Percentiles rank a stretch among this genome's conserved stretches.
These are phyloP conservation scores for Prunus davidiana DNA, from an alignment of 306 rosid species.

Conservation along the genomic window DNA sequence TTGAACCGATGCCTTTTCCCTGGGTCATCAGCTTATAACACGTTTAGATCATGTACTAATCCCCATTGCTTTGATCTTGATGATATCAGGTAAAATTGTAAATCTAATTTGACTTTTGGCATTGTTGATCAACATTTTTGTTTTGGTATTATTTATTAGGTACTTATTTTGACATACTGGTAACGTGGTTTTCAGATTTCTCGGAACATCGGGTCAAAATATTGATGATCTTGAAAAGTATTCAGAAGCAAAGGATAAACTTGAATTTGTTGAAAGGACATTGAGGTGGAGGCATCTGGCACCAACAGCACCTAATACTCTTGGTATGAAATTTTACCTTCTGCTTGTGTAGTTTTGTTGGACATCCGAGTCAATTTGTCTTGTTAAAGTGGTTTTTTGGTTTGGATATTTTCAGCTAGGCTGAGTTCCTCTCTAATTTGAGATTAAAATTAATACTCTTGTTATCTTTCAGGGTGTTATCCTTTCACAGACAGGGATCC, in stretches of 20 bases:
- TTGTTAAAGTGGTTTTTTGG: conserved; percentile 4
- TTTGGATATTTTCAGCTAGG: conserved; percentile 10
- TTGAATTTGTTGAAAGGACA: conserved; percentile 93
- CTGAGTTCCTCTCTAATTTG: conserved; percentile 14
- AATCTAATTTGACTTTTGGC: conserved; percentile 5
- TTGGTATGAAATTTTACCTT: conserved; percentile 47
- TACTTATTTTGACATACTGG: conserved; percentile 13
- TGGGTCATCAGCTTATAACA: conserved; percentile 82
- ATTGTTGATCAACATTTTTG: conserved; percentile 12
- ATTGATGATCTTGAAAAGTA: conserved; percentile 86
- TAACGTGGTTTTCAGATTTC: conserved; percentile 60
- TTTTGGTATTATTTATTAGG: conserved; percentile 14
- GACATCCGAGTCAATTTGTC: neutral
- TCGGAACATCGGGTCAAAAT: conserved; percentile 95
- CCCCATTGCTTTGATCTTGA: conserved; percentile 93
- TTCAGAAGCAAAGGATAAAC: conserved; percentile 73
- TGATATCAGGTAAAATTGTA: conserved; percentile 53
- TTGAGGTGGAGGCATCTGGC: conserved; percentile 95
- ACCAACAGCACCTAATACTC: conserved; percentile 98
- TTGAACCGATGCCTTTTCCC: conserved; percentile 89
- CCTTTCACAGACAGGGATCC: conserved; percentile 90
- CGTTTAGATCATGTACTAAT: conserved; percentile 87
- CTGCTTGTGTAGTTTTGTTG: conserved; percentile 5
- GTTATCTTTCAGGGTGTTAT: conserved; percentile 71
- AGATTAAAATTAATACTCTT: conserved; percentile 6